Evolutionary conservation across 2,329 filamentous ascomycete genomes (phyloP).

Genomic region (Leptographium wingfieldii): DNA sequence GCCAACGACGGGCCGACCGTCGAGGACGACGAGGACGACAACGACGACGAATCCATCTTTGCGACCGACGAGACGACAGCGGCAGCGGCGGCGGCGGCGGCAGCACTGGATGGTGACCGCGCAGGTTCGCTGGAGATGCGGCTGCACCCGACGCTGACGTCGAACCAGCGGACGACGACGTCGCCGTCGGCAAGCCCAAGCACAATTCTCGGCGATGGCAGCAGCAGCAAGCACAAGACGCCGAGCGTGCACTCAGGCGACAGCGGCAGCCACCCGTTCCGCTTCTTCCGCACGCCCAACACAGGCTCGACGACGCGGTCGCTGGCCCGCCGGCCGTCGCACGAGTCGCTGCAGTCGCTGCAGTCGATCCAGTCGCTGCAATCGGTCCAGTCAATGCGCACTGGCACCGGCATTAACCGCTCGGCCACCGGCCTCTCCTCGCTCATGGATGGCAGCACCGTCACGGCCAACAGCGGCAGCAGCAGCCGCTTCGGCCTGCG

Average conservation of each 20-base stretch:
- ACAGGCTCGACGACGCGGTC: conserved; percentile 26
- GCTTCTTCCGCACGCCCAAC: conserved; percentile 34
- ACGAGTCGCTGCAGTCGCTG: conserved; percentile 36
- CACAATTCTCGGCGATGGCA: neutral
- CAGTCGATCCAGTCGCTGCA: neutral
- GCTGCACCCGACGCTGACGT: conserved; percentile 67
- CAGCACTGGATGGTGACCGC: conserved; percentile 34
- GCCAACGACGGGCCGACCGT: conserved; percentile 2
- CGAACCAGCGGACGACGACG: conserved; percentile 25
- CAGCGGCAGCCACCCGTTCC: conserved; percentile 29
- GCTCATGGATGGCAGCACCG: conserved; percentile 19
- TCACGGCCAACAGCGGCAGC: neutral
- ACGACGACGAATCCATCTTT: conserved; percentile 28
- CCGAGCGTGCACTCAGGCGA: conserved; percentile 37
- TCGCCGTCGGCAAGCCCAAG: neutral
- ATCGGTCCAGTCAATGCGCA: neutral
- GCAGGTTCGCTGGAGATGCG: conserved; percentile 66
- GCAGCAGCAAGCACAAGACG: conserved; percentile 25
- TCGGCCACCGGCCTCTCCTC: conserved; percentile 32
- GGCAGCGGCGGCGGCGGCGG: neutral
- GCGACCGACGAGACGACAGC: neutral
- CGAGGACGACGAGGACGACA: conserved; percentile 24
- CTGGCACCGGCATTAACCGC: conserved; percentile 28
- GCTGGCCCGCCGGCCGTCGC: conserved; percentile 38
- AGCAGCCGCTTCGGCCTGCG: conserved; percentile 43